Base-by-base conservation (phyloP, 495 filamentous ascomycete species). In the Cladorrhinum samala region DNA sequence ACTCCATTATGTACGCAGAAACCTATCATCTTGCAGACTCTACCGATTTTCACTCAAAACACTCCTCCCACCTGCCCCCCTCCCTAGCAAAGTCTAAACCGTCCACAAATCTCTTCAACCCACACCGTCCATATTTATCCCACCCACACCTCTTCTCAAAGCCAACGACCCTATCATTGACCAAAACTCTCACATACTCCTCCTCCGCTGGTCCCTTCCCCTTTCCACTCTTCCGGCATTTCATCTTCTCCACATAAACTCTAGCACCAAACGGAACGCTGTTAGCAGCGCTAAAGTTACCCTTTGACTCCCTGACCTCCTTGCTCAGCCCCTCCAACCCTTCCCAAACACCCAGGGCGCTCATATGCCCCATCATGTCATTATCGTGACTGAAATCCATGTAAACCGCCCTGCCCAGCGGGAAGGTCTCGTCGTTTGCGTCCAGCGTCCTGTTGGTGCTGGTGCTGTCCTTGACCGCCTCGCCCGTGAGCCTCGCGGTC, bases 371-470 rank as follows among this genome's bases (percentile, higher is more conserved):
- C 13, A 81, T 80, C 81, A 94, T 85, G 53, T 86, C 82, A 63
- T 93, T 94, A 68, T 95, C 90, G 61, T 95, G 90, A 18, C 83
- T 85, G 63, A 95, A 94, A 68, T 95, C 90, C 0, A 87, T 89
- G 54, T 89, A 95, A 3, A 93, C 65, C 20, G 49, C 68, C 16
- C 70, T 66, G 39, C 80, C 74, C 8, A 93, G 63, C 0, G 90
- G 88, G 60, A 94, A 95, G 0, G 84, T 88, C 9, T 53, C 55
- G 2, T 68, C 61, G 37, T 77, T 68, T 2, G 59, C 66, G 58
- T 93, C 86, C 0, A 94, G 74, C 0, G 89, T 92, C 11, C 65
- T 71, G 58, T 95, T 94, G 7, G 81, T 85, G 49, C 73, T 79
- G 2, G 87, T 92, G 24, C 80, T 55, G 60, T 92, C 87, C 0